phyloP scores from a whole-genome alignment of 192 early-diverging fungal genomes.

The Kickxella alabastrina region DNA sequence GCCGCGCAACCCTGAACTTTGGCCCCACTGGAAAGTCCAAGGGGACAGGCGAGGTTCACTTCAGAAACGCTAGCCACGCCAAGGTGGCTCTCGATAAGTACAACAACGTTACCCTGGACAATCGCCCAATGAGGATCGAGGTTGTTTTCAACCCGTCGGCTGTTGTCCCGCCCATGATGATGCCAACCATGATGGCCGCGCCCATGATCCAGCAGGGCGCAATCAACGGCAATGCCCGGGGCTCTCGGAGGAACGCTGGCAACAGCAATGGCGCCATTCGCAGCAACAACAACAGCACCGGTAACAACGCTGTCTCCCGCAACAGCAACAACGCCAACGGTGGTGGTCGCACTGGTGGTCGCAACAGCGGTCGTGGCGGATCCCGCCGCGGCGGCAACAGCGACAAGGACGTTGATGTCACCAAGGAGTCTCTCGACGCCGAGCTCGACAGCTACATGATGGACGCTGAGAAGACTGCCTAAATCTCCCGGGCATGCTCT shows the following conservation, averaged over 20 bases:
- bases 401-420: slow-evolving; percentile 5
- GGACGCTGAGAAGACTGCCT: slow-evolving; percentile 24
- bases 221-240: slow-evolving; percentile 5
- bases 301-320: slow-evolving; percentile 1
- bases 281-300: slow-evolving; percentile 7
- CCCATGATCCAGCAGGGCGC: neutral
- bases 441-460: slow-evolving; percentile 50
- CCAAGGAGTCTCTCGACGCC: slow-evolving; percentile 42
- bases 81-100: slow-evolving; percentile 29
- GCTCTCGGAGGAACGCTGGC: slow-evolving; percentile 4
- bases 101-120: slow-evolving; percentile 39
- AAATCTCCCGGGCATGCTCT: too few species aligned
- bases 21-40: slow-evolving; percentile 36
- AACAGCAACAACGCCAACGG: slow-evolving; percentile 16
- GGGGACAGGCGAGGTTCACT: slow-evolving; percentile 39
- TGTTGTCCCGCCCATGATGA: slow-evolving; percentile 20
- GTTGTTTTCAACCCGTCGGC: slow-evolving; percentile 24
- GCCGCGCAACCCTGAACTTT: slow-evolving; percentile 30
- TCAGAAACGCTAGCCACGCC: slow-evolving; percentile 36
- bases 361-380: slow-evolving; percentile 9
- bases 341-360: slow-evolving; percentile 6
- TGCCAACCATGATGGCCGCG: slow-evolving; percentile 9
- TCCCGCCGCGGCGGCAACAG: slow-evolving; percentile 7
- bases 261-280: slow-evolving; percentile 6
- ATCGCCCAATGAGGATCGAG: slow-evolving; percentile 38